A percentile compares a stretch with the other conserved stretches of the same genome.
phyloP scores from a whole-genome alignment of 2,329 filamentous ascomycete species.

The Sarocladiaceae sp. region DNA sequence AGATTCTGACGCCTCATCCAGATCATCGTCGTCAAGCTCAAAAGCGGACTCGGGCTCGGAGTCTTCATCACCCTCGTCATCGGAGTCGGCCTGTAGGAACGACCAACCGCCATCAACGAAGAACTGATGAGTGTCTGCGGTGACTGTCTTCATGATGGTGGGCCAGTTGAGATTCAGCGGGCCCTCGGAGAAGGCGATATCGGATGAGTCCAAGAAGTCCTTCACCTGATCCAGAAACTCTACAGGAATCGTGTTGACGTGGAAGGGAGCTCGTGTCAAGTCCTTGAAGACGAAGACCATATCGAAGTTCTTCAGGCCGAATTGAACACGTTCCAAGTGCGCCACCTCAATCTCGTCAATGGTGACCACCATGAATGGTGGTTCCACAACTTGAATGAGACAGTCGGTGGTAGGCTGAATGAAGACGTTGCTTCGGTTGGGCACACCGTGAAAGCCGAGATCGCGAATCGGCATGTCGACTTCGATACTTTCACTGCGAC shows the following conservation, averaged over 20 bases:
- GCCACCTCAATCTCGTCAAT: slow-evolving; percentile 95
- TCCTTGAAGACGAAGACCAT: slow-evolving; percentile 98
- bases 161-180: slow-evolving; percentile 98
- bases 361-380: slow-evolving; percentile 93
- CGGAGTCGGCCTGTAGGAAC: slow-evolving; percentile 83
- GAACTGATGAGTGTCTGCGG: slow-evolving; percentile 88
- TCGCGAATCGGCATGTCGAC: slow-evolving; percentile 97
- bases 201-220: slow-evolving; percentile 94
- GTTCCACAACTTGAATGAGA: slow-evolving; percentile 92
- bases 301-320: slow-evolving; percentile 98
- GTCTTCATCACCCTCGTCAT: slow-evolving; percentile 75
- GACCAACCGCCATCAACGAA: slow-evolving; percentile 94
- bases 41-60: slow-evolving; percentile 91
- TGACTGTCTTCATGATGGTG: slow-evolving; percentile 99
- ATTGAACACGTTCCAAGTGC: slow-evolving; percentile 92
- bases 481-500: slow-evolving; percentile 82
- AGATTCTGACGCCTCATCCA: slow-evolving; percentile 74
- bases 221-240: slow-evolving; percentile 93
- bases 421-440: slow-evolving; percentile 90
- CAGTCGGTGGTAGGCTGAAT: slow-evolving; percentile 97
- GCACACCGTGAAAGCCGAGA: slow-evolving; percentile 94
- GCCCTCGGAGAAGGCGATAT: slow-evolving; percentile 91
- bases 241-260: slow-evolving; percentile 97
- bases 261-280: slow-evolving; percentile 82
- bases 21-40: slow-evolving; percentile 81